These are phyloP conservation scores for Ustilago sp. DNA, from an alignment of 1,284 basidiomycete genomes.

Conservation along the genomic window DNA sequence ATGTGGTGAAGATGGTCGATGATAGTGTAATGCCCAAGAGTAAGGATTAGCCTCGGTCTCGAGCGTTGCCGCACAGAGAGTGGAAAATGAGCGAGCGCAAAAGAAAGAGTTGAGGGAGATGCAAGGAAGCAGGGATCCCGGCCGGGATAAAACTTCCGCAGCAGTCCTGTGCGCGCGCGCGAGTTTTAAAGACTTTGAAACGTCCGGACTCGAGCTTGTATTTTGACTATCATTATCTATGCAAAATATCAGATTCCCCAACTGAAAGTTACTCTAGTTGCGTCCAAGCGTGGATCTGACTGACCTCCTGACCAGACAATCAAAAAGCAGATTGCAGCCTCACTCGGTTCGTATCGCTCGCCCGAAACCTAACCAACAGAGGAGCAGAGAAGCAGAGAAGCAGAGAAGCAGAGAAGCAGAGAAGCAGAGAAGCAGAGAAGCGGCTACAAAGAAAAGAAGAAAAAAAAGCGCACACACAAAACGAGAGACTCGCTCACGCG, in stretches of 20 bases:
- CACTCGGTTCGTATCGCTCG: not conserved
- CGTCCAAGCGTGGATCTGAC: conserved; percentile 8
- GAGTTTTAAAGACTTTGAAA: too few species aligned
- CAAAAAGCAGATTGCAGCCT: not conserved
- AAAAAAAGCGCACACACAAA: too few species aligned
- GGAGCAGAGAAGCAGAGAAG: not conserved
- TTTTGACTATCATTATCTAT: too few species aligned
- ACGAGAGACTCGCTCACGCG: too few species aligned
- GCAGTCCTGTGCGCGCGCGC: too few species aligned
- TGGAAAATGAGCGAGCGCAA: not conserved
- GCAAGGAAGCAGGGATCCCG: too few species aligned
- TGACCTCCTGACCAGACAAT: conserved; percentile 17
- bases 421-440: not conserved
- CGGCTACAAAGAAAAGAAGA: not conserved
- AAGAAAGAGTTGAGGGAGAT: too few species aligned
- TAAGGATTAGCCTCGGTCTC: not conserved
- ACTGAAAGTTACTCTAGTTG: not conserved
- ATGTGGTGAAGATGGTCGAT: conserved; percentile 1
- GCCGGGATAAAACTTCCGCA: too few species aligned
- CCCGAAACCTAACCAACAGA: conserved; percentile 3
- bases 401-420: not conserved
- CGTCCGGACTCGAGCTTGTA: too few species aligned
- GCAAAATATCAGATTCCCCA: too few species aligned
- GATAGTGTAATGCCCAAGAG: not conserved
- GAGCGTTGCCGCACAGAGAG: not conserved